These are phyloP conservation scores for Sphaceloma murrayae DNA, from an alignment of 2,329 filamentous ascomycete species.

Conservation along the genomic window DNA sequence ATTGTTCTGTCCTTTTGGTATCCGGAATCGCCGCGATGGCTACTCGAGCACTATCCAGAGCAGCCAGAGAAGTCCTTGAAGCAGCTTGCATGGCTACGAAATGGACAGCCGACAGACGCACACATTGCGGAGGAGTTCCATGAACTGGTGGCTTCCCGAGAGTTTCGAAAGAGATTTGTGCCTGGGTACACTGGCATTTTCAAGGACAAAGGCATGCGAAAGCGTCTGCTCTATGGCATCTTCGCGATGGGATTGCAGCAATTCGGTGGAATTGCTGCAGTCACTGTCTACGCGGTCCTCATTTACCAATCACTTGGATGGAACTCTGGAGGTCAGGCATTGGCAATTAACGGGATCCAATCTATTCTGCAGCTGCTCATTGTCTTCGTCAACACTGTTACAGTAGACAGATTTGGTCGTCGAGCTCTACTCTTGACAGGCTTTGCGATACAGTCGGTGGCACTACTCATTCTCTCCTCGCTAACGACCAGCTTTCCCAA, in stretches of 20 bases:
- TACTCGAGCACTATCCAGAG: conserved; percentile 11
- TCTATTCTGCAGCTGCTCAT: conserved; percentile 32
- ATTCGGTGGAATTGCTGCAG: conserved; percentile 22
- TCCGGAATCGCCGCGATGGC: conserved; percentile 24
- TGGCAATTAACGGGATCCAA: conserved; percentile 34
- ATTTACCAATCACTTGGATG: conserved; percentile 35
- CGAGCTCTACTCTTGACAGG: conserved; percentile 30
- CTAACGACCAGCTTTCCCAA: conserved; percentile 33
- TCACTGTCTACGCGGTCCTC: conserved; percentile 34
- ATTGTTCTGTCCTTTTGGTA: conserved; percentile 33
- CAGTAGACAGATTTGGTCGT: conserved; percentile 31
- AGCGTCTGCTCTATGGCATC: conserved; percentile 32
- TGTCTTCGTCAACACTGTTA: conserved; percentile 35
- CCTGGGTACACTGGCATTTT: conserved; percentile 30
- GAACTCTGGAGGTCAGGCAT: conserved; percentile 29
- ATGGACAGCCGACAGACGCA: conserved; percentile 26
- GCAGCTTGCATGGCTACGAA: conserved; percentile 28
- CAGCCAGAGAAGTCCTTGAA: conserved; percentile 27
- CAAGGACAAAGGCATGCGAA: conserved; percentile 29
- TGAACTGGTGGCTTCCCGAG: conserved; percentile 30
- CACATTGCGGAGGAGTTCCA: conserved; percentile 31
- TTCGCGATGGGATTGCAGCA: conserved; percentile 27
- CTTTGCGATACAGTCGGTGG: conserved; percentile 31
- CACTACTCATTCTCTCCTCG: conserved; percentile 31
- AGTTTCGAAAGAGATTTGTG: conserved; percentile 28